These are phyloP conservation scores for Penicillium dipodomyicola DNA, from an alignment of 495 filamentous ascomycete species.

Conservation along the genomic window DNA sequence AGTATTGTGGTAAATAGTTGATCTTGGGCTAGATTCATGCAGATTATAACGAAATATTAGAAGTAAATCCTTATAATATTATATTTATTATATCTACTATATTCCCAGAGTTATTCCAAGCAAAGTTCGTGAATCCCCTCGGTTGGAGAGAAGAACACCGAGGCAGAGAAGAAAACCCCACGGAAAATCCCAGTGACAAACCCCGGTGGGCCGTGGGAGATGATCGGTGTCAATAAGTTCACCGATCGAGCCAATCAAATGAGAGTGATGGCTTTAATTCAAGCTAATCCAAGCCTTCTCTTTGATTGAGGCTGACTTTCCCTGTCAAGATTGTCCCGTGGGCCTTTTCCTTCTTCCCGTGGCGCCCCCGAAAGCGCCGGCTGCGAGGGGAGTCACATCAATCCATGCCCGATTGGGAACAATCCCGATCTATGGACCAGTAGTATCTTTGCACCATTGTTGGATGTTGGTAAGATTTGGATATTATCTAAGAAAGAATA, in stretches of 20 bases:
- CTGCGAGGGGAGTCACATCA: background rate
- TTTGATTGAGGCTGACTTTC: background rate
- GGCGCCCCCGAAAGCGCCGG: background rate
- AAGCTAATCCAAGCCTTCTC: background rate
- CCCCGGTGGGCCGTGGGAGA: background rate
- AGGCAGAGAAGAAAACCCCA: background rate
- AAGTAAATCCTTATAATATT: too few relatives aligned
- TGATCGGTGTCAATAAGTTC: background rate
- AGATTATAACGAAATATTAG: background rate
- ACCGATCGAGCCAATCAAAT: background rate
- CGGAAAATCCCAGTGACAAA: background rate
- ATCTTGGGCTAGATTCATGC: background rate
- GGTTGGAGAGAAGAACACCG: background rate
- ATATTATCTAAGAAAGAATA: background rate
- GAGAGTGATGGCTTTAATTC: background rate
- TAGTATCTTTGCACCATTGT: background rate
- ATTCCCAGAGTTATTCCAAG: background rate
- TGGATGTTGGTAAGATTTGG: background rate
- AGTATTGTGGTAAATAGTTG: background rate
- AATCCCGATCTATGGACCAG: background rate
- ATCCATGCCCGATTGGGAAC: background rate
- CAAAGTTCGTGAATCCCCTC: background rate
- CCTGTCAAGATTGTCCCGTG: background rate
- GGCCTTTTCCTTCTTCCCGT: background rate
- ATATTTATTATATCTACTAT: too few relatives aligned